These are phyloP conservation scores for Kurtzmaniella fragi DNA, from an alignment of 805 yeast species.

Conservation along the genomic window DNA sequence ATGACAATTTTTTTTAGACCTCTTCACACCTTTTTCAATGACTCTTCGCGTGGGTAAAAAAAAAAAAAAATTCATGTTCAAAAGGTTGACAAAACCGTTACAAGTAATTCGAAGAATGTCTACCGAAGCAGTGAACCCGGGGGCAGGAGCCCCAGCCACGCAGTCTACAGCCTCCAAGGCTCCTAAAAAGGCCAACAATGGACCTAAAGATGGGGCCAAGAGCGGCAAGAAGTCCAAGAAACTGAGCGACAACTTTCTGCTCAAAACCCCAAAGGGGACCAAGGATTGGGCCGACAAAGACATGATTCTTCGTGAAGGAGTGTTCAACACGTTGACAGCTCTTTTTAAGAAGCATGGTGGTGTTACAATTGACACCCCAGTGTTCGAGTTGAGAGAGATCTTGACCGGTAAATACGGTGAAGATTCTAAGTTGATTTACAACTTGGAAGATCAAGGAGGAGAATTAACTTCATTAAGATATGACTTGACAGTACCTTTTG, in stretches of 20 bases:
- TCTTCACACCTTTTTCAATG: slow-evolving; percentile 5
- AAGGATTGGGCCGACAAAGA: slow-evolving; percentile 99
- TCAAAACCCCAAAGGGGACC: slow-evolving; percentile 95
- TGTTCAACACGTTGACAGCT: slow-evolving; percentile 65
- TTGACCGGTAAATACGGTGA: slow-evolving; percentile 97
- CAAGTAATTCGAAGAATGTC: slow-evolving; percentile 14
- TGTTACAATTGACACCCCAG: slow-evolving; percentile 97
- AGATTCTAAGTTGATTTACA: slow-evolving; percentile 93
- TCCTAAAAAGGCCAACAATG: slow-evolving; percentile 5
- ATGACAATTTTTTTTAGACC: no score
- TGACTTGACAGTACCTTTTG: slow-evolving; percentile 97
- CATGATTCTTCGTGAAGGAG: slow-evolving; percentile 89
- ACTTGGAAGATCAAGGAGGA: slow-evolving; percentile 98
- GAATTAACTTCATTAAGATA: slow-evolving; percentile 92
- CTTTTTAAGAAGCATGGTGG: slow-evolving; percentile 96
- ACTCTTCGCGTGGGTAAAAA: slow-evolving; percentile 2
- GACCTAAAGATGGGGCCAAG: slow-evolving; percentile 7
- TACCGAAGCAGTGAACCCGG: slow-evolving; percentile 12
- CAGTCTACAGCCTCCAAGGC: slow-evolving; percentile 7
- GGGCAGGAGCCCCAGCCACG: not conserved
- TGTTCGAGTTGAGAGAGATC: slow-evolving; percentile 92
- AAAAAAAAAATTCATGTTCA: slow-evolving; percentile 8
- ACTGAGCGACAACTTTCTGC: slow-evolving; percentile 56
- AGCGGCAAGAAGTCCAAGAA: slow-evolving; percentile 29
- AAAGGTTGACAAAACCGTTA: slow-evolving; percentile 6